Conservation (phyloP, 345 rosid species). For the Diplotaxis tenuifolia region DNA sequence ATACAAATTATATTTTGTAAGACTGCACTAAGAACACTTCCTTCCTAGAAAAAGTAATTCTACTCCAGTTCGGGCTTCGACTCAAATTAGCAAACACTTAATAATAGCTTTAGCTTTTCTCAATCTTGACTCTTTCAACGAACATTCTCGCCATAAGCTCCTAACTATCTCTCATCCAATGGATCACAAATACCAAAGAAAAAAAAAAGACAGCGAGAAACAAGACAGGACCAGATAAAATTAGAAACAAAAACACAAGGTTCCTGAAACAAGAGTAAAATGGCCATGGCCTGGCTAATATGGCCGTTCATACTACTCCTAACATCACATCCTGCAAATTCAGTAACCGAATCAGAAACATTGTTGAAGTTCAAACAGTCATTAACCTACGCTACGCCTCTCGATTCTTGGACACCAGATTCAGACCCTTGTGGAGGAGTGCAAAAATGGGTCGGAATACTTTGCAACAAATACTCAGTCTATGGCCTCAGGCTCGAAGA, state of each 20-base stretch:
- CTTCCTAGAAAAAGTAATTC: neutral
- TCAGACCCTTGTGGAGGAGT: slow-evolving; percentile 48
- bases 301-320: slow-evolving; percentile 43
- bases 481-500: slow-evolving; percentile 52
- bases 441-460: slow-evolving; percentile 52
- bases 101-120: neutral
- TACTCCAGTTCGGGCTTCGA: neutral
- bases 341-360: slow-evolving; percentile 52
- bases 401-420: slow-evolving; percentile 59
- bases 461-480: slow-evolving; percentile 50
- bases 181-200: slow-evolving; percentile 11
- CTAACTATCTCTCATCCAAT: slow-evolving; percentile 26
- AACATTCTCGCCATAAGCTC: slow-evolving; percentile 35
- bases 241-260: slow-evolving; percentile 22
- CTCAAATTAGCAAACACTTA: neutral
- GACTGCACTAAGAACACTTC: neutral
- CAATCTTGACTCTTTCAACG: slow-evolving; percentile 29
- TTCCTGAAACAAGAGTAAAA: slow-evolving; percentile 21
- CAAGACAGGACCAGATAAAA: slow-evolving; percentile 25
- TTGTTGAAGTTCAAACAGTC: slow-evolving; percentile 58
- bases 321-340: slow-evolving; percentile 26
- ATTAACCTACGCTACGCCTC: slow-evolving; percentile 43
- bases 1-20: neutral
- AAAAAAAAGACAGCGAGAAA: slow-evolving; percentile 33
- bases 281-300: slow-evolving; percentile 63